Base-by-base conservation (phyloP, 345 rosid species). In the Aquilaria yunnanensis region DNA sequence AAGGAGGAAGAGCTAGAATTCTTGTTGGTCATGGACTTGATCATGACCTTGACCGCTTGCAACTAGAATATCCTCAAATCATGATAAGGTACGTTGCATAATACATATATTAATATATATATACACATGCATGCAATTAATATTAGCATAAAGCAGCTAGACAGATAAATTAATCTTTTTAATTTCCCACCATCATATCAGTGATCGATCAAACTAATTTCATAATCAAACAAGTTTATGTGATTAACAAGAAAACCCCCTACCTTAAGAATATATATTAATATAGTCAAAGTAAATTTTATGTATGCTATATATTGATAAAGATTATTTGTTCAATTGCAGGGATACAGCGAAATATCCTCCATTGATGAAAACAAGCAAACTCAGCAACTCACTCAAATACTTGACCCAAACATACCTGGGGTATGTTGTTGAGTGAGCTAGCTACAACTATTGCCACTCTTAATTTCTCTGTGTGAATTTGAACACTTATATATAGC, bases 331-430 rank as follows among this genome's bases (percentile, higher is more conserved):
- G 23, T 1, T 23, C 23, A 23, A 23, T 3, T 69, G 59, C 69
- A 93, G 98, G 81, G 97, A 93, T 63, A 83, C 88, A 11, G 87
- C 97, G 14, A 78, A 84, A 67, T 88, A 90, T 48, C 97, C 97
- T 46, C 97, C 98, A 6, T 66, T 93, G 71, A 78, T 93, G 98
- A 93, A 90, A 74, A 85, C 98, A 63, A 90, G 92, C 92, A 87
- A 86, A 85, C 97, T 93, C 56, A 87, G 92, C 81, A 86, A 93
- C 76, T 79, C 98, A 53, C 94, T 93, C 64, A 93, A 81, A 71
- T 83, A 90, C 76, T 72, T 93, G 60, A 88, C 96, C 16, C 97
- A 80, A 75, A 79, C 96, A 53, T 90, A 90, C 71, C 89, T 93
- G 58, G 98, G 98, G 97, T 87, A 75, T 62, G 63, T 41, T 37